Percentiles rank a stretch among this genome's conserved stretches.
Evolutionary conservation across 768 basidiomycete species (phyloP).

Genomic region (Lentinula detonsa): DNA sequence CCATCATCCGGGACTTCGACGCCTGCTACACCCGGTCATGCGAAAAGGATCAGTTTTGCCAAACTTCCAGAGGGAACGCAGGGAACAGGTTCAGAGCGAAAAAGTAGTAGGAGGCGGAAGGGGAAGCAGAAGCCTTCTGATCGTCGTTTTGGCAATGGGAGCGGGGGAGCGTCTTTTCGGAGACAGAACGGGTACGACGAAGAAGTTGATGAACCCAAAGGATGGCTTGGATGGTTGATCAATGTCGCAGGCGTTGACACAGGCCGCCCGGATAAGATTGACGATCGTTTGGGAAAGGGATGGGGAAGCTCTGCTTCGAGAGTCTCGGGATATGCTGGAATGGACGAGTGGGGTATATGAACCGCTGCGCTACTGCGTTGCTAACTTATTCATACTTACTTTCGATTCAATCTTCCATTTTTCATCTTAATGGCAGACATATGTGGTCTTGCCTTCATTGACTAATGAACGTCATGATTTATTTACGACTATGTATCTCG

Average conservation of each 20-base stretch:
- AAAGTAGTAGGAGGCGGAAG: neutral
- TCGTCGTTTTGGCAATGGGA: neutral
- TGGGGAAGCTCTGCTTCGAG: neutral
- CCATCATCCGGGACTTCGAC: constrained; percentile 47
- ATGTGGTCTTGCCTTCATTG: neutral
- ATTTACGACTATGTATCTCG: neutral
- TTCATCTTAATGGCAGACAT: neutral
- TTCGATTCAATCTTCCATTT: neutral
- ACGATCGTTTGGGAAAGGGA: neutral
- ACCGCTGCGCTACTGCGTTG: neutral
- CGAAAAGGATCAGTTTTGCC: constrained; percentile 77
- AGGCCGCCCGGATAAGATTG: neutral
- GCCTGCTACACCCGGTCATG: constrained; percentile 55
- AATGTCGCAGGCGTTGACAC: neutral
- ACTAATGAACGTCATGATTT: neutral
- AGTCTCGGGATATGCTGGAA: neutral
- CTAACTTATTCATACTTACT: neutral
- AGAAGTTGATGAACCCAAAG: neutral
- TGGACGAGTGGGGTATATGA: constrained; percentile 4
- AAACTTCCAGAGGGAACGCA: constrained; percentile 43
- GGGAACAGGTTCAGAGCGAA: neutral
- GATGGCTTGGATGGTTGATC: neutral
- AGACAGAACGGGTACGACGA: neutral
- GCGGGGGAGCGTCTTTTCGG: neutral
- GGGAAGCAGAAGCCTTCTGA: neutral